Evolutionary conservation across 495 filamentous ascomycete species (phyloP).

Genomic region (Podospora bellae-mahoneyi): DNA sequence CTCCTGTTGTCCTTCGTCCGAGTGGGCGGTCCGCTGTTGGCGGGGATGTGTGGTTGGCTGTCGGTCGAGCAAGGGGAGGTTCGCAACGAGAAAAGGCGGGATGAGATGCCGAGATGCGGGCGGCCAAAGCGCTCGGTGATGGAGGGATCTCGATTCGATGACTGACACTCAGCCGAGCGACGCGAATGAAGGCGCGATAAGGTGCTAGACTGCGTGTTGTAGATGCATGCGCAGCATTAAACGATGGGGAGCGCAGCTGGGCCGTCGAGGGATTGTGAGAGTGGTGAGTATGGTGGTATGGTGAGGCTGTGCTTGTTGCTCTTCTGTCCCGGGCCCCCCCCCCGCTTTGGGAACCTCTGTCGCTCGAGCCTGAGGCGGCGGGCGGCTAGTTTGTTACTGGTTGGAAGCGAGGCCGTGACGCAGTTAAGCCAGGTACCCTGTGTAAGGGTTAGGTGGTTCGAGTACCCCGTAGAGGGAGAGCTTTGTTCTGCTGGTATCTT

Average conservation of each 20-base stretch:
- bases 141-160: neutral
- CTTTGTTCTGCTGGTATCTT: neutral
- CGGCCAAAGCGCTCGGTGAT: slow-evolving; percentile 10
- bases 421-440: slow-evolving; percentile 3
- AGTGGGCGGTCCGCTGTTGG: neutral
- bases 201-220: neutral
- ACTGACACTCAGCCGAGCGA: slow-evolving; percentile 1
- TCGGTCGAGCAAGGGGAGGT: neutral
- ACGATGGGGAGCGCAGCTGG: slow-evolving; percentile 14
- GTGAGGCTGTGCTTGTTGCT: slow-evolving; percentile 34
- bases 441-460: too few species aligned
- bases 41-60: neutral
- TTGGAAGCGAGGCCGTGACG: slow-evolving; percentile 2
- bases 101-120: neutral
- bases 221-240: slow-evolving; percentile 15
- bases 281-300: slow-evolving; percentile 18
- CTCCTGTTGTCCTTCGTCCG: neutral
- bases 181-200: neutral
- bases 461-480: too few species aligned
- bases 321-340: slow-evolving; percentile 19
- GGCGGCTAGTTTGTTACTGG: slow-evolving; percentile 3
- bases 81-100: neutral
- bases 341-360: slow-evolving; percentile 23
- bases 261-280: slow-evolving; percentile 16
- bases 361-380: neutral